A percentile compares a stretch with the other conserved stretches of the same genome.
Conservation (phyloP, 2,329 filamentous ascomycete genomes). For the Pestalotiopsis fici region DNA sequence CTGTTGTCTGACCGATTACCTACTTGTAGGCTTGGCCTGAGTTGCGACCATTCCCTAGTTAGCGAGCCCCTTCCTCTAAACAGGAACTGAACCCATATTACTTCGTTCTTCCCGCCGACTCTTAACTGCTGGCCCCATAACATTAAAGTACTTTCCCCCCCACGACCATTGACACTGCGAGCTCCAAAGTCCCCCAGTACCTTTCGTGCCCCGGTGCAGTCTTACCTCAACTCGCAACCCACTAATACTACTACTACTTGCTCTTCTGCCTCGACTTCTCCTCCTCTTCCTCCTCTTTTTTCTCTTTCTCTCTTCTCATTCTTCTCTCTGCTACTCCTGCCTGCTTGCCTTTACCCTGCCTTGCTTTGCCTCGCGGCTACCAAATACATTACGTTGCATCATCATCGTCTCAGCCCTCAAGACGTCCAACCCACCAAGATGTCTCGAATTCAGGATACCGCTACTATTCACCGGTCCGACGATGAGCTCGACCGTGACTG, state of each 20-base stretch:
- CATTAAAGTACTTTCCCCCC: not conserved
- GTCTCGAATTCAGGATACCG: slow-evolving; percentile 2
- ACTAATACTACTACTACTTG: not conserved
- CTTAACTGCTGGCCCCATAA: not conserved
- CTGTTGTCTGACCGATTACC: not conserved
- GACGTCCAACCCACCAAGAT: not conserved
- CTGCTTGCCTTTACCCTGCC: not conserved
- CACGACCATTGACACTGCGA: not conserved
- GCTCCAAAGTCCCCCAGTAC: not conserved
- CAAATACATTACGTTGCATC: not conserved
- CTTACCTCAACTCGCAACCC: not conserved
- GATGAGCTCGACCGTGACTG: slow-evolving; percentile 75
- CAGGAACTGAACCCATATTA: not conserved
- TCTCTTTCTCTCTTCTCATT: not conserved
- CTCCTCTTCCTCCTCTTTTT: not conserved
- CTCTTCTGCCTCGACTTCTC: not conserved
- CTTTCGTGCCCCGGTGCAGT: not conserved
- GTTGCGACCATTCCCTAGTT: not conserved
- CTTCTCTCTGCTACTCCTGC: not conserved
- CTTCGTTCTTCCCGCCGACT: not conserved
- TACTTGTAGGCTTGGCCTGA: not conserved
- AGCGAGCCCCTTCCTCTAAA: not conserved
- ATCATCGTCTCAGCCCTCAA: not conserved
- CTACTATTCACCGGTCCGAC: slow-evolving; percentile 50
- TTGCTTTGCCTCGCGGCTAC: not conserved